Base-by-base conservation (phyloP, 768 basidiomycete species). In the Macrolepiota fuliginosa region DNA sequence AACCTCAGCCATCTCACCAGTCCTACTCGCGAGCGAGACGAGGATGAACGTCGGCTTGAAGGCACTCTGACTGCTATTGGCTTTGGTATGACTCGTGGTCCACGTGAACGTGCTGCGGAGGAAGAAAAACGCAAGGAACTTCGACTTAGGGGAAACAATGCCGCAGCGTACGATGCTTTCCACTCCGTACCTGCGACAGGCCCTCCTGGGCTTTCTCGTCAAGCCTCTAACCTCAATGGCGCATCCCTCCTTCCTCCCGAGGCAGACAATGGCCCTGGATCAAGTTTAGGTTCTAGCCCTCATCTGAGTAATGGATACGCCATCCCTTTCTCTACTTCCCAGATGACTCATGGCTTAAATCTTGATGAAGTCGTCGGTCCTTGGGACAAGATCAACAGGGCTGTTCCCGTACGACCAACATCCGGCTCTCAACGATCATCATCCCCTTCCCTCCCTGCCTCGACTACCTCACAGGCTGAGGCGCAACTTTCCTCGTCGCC, bases 91-190 rank as follows among this genome's bases (percentile, higher is more conserved):
- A 63, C 62, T 4, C 76, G 89, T n/a, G 85, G 85, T 13, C 77
- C 83, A 6, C 78, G 88, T 27, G 89, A 88, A 65, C 82, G 87
- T 9, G 80, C 79, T 10, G 82, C 88, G 54, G 87, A 88, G 13
- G 87, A 88, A 32, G 84, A 80, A 70, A 83, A 82, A 68, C 82
- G 79, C 69, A 87, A 83, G 70, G 82, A 82, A 52, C 74, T 79
- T 62, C 78, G 81, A 37, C 74, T 75, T 32, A 74, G 82, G 25
- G 74, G 73, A 50, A 73, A 70, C 46, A 75, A 77, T 65, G 69
- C 82, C 2, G 76, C 78, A 24, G 83, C 89, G 1, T 93, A 84
- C 69, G 92, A 94, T 67, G 88, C 91, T 1, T 94, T 93, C 77
- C 88, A 92, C 70, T 84, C 87, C 0, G 81, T 88, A 1, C 78